phyloP scores from a whole-genome alignment of 2,329 filamentous ascomycete species.

The Zymoseptoria brevis region DNA sequence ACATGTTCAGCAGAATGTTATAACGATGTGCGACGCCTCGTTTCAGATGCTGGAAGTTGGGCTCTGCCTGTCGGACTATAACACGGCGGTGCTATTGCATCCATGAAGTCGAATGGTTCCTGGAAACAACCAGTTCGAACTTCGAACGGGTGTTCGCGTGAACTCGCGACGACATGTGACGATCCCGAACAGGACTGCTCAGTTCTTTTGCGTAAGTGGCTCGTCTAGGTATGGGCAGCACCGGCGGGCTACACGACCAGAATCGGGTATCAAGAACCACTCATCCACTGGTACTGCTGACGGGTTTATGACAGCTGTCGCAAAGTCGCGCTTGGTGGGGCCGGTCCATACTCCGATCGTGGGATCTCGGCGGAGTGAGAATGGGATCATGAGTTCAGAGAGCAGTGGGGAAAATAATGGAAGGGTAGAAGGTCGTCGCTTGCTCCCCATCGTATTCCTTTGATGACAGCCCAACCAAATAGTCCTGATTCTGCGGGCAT shows the following conservation, averaged over 20 bases:
- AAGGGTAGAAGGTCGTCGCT: neutral
- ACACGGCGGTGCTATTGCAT: neutral
- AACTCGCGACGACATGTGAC: neutral
- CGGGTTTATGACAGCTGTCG: neutral
- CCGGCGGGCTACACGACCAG: neutral
- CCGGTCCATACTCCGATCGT: neutral
- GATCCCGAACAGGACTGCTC: neutral
- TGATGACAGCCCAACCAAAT: neutral
- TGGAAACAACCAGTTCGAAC: neutral
- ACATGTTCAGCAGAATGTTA: neutral
- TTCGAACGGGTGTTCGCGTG: neutral
- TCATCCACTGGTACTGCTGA: neutral
- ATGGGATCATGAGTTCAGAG: neutral
- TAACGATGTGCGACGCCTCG: neutral
- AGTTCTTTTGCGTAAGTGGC: neutral
- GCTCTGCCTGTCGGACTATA: neutral
- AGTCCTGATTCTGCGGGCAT: neutral
- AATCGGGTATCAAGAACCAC: neutral
- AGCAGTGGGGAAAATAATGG: neutral
- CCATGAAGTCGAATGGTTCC: neutral
- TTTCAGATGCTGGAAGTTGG: neutral
- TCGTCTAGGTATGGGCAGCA: neutral
- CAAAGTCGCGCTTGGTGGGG: neutral
- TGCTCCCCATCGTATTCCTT: neutral
- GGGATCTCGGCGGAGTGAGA: neutral